Base-by-base conservation (phyloP, 129 eudicot species). In the Lonicera japonica region DNA sequence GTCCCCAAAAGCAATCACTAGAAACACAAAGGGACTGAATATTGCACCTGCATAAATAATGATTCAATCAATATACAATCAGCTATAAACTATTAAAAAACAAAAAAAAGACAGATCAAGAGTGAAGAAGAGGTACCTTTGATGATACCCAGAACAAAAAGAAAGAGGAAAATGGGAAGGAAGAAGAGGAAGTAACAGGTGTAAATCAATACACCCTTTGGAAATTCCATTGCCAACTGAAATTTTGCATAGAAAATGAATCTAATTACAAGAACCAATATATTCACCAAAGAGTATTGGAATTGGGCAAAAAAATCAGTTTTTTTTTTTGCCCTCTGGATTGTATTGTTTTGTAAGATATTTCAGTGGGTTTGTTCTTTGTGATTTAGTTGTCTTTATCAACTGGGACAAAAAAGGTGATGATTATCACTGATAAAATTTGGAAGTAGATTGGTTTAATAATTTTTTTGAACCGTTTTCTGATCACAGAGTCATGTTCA, bases 1-100 rank as follows among this genome's bases (percentile, higher is more conserved):
- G 54, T 71, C 75, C 17, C 75, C 75, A 55, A 71, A 39, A 36
- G 58, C 69, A 41, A 71, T 63, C 1, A 71, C 65, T 12, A 63
- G 69, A 43, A 61, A 54, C n/a, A 71, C 69, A 17, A 63, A 38
- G 40, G 75, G 75, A 54, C 63, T 54, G 24, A 71, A 60, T 63
- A 71, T 39, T 41, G 64, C 52, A 63, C 64, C 76, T 71, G 76
- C 66, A 57, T 24, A 8, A 4, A 11, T 23, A 4, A 11, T 23
- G 11, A 41, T 19, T 4, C 8, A 7, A 46, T 16, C 52, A 54
- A 21, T 13, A 36, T 17, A 12, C 13, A 66, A 1, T 0, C 38
- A 25, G 3, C 15, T 20, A 65, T 21, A 54, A 2, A 29, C 19
- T 17, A 15, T 11, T 22, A 12, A 0, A 24, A n/a, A 14, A n/a